Percentiles rank a stretch among this genome's conserved stretches.
These are phyloP conservation scores for Mucor velutinosus DNA, from an alignment of 371 early-diverging fungal genomes.

Conservation along the genomic window DNA sequence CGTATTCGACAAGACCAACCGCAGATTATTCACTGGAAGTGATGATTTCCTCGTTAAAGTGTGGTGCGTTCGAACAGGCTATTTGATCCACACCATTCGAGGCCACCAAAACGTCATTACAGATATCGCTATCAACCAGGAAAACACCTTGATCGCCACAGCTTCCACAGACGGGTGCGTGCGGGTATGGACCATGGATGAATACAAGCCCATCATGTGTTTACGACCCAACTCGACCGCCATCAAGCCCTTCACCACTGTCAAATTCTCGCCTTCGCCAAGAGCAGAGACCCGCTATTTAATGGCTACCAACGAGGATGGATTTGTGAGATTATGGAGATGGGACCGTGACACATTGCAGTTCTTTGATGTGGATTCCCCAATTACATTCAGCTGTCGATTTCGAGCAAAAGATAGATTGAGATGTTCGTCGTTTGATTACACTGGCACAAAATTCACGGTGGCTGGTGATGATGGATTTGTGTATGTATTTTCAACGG, in stretches of 20 bases:
- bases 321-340: conserved; percentile 73
- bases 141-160: conserved; percentile 85
- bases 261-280: conserved; percentile 86
- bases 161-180: conserved; percentile 81
- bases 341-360: conserved; percentile 67
- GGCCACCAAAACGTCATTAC: conserved; percentile 83
- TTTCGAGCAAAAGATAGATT: conserved; percentile 63
- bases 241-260: conserved; percentile 69
- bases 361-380: conserved; percentile 54
- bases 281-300: conserved; percentile 71
- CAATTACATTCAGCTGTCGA: conserved; percentile 68
- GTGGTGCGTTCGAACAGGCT: conserved; percentile 85
- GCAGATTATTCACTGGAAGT: conserved; percentile 78
- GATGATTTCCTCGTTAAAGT: conserved; percentile 89
- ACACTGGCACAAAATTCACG: conserved; percentile 80
- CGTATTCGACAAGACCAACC: conserved; percentile 75
- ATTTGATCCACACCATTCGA: conserved; percentile 78
- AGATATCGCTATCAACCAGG: conserved; percentile 78
- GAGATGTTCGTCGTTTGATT: conserved; percentile 73
- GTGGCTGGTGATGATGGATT: conserved; percentile 83
- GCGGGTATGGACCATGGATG: conserved; percentile 80
- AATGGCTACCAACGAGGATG: conserved; percentile 78
- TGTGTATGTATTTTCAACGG: conserved; percentile 71
- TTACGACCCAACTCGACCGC: conserved; percentile 47
- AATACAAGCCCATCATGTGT: conserved; percentile 71